Evolutionary conservation across 495 filamentous ascomycete species (phyloP), one percentile per base, ranked within the genome.

Genomic region (Clavariopsis aquatica): DNA sequence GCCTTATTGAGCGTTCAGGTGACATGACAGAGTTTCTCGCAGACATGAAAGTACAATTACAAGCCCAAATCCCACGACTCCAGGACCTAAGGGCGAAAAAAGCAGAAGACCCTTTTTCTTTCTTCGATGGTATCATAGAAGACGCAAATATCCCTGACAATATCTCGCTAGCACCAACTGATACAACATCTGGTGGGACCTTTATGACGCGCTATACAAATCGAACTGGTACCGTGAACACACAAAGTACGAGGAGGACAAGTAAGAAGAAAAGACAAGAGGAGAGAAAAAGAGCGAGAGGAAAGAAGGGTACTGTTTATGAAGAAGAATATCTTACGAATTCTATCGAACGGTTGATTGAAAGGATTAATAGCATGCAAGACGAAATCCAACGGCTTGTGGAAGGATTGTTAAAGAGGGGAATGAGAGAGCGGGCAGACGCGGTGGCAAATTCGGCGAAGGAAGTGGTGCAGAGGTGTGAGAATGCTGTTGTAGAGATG

Each of bases 251-350:
- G 20, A 82, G 91, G 10, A 85, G 86, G 51, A 96, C 91, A 28
- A 88, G 85, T 53, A 92, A 91, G 79, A 96, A 93, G 62, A 83
- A 91, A 17, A 80, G 86, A 17, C 80, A 90, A 17, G 94, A 98
- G 74, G 94, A 98, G 80, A 87, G 96, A 70, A 98, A 98, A 84
- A 83, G 92, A 7, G 94, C 94, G 0, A 82, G 90, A 26, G 94
- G 94, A 15, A 91, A 96, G 74, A 96, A 97, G 80, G 94, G 94
- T 17, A 96, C 88, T 45, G 88, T 98, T 4, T 98, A 98, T 73
- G 94, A 98, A 71, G 94, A 98, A 74, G 94, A 97, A 76, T 98
- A 98, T 73, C 81, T 98, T 12, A 86, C 96, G 47, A 93, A 90
- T 70, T 91, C 87, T 65, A 85, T 96, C 34, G 81, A 87, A n/a